A percentile compares a stretch with the other conserved stretches of the same genome.
phyloP scores from a whole-genome alignment of 345 rosid species.

The Brassica cretica region DNA sequence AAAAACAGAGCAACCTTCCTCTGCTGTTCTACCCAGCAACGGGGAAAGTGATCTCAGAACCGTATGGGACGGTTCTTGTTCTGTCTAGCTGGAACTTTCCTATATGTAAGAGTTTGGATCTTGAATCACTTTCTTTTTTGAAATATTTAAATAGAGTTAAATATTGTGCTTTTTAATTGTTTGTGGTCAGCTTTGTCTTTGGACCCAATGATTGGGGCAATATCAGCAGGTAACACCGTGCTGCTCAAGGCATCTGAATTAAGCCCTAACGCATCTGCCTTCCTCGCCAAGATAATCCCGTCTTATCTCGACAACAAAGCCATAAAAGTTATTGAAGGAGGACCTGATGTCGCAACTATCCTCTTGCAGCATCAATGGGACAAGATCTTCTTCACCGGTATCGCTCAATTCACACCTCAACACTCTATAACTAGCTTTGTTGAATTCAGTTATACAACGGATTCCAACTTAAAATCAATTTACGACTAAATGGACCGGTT shows the following conservation, averaged over 20 bases:
- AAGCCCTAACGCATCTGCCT: constrained; percentile 60
- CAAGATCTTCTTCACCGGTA: constrained; percentile 91
- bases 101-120: constrained; percentile 53
- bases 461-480: background rate
- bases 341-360: constrained; percentile 50
- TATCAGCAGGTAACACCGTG: constrained; percentile 83
- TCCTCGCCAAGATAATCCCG: constrained; percentile 57
- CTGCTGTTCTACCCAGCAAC: constrained; percentile 63
- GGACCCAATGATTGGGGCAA: constrained; percentile 89
- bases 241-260: constrained; percentile 75
- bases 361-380: constrained; percentile 78
- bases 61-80: constrained; percentile 78
- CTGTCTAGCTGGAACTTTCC: constrained; percentile 89
- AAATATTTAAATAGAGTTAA: background rate
- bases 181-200: constrained; percentile 60
- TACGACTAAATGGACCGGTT: background rate
- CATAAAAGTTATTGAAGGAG: constrained; percentile 67
- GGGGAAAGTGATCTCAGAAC: constrained; percentile 66
- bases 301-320: constrained; percentile 63
- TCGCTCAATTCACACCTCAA: background rate
- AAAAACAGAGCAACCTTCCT: constrained; percentile 53
- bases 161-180: background rate
- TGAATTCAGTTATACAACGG: background rate
- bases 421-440: background rate
- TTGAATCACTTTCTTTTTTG: constrained; percentile 4